Evolutionary conservation across 2,329 filamentous ascomycete genomes (phyloP), one percentile per base, ranked within the genome.

Genomic region (Trichophaea hybrida): DNA sequence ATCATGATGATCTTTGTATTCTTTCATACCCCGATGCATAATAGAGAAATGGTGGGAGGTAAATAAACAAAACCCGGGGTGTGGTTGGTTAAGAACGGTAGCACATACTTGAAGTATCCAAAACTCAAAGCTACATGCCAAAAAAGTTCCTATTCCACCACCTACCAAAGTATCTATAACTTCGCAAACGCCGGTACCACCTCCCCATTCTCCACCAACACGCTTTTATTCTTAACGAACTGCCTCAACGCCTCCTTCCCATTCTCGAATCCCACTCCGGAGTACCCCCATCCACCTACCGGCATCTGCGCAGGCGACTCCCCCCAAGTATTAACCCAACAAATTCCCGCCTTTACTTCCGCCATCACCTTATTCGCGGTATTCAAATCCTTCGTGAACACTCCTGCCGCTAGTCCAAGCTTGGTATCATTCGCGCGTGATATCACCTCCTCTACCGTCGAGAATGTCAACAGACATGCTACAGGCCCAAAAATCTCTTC

Each of bases 191-290:
- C 83, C 6, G 80, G 89, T 59, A 77, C 80, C 60, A 83, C 85
- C 62, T 72, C 76, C 37, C 84, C 85, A 59, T 70, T 85, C 71
- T 94, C 88, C 1, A 94, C 83, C 34, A 94, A 73, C 1, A 88
- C 94, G 72, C 88, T 94, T 77, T 93, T 94, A 68, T 90, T 93
- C 73, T 82, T 77, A 56, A 89, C 79, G 84, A 89, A 95, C 2
- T 86, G 84, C 72, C 86, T 83, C 57, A 95, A 77, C 0, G 88
- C 88, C 68, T 79, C 81, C 60, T 82, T 77, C 2, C 88, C 89
- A 71, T 95, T 95, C 75, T 51, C 72, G 70, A 17, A 69, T 71
- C 43, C 64, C 75, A 50, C 71, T 72, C 62, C 60, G 38, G 55
- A 57, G 5, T 48, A 43, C 50, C 55, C 53, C 51, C 57, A 59